Base-by-base conservation (phyloP, 176 grass and related monocot genomes). In the Musa acuminata region DNA sequence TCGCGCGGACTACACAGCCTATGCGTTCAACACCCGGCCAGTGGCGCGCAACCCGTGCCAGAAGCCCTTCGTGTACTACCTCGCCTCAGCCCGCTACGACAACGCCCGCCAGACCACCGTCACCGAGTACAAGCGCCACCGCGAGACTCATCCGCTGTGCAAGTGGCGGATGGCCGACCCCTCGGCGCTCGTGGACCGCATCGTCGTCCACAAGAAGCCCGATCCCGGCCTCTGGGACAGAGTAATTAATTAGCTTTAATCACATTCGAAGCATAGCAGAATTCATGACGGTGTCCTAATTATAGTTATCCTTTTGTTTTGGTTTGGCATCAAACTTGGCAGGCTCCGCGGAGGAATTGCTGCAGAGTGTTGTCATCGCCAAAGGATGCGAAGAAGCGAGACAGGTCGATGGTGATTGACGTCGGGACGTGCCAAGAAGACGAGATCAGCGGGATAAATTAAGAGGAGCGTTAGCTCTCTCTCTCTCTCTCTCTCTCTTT, bases 301-400 rank as follows among this genome's bases (percentile, higher is more conserved):
- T 27, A 1, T 2, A 27, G 26, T 27, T 1, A 27, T 27, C 26
- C 26, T 1, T 27, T 27, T 27, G 26, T 27, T 27, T 27, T 27
- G 26, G 26, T 27, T 27, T 27, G 26, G 26, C 26, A 27, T 27
- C 26, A 2, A 27, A 27, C 26, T 69, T 24, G 69, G 57, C 72
- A 96, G 92, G 87, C 92, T 26, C 92, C 92, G 49, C 75, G 92
- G 77, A 88, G 86, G 79, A 96, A n/a, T n/a, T n/a, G n/a, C n/a
- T n/a, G n/a, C n/a, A n/a, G n/a, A n/a, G n/a, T n/a, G n/a, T n/a
- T n/a, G 58, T 91, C 92, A 50, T 91, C 86, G 22, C 92, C 88
- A 11, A 89, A 52, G 57, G 73, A 87, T 23, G 86, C 80, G 25
- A 84, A 84, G 69, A 79, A 55, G 68, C 69, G 76, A 29, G 24